These are phyloP conservation scores for Saccharomyces hybrid DNA, from an alignment of 1,139 yeast genomes.

Conservation along the genomic window DNA sequence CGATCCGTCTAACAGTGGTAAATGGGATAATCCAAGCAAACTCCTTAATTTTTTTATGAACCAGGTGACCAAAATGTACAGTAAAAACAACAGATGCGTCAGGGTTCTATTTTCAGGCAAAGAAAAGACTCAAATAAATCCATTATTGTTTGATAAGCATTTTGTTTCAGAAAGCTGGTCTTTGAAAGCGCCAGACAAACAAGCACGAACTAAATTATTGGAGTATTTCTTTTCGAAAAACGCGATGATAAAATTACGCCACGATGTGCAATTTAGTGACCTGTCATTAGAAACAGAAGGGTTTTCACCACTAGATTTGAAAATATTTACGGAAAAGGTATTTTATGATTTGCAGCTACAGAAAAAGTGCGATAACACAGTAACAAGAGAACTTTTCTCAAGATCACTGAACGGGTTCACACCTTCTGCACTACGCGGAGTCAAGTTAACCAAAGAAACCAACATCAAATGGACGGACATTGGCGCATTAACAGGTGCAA, in stretches of 20 bases:
- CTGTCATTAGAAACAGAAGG: slow-evolving; percentile 81
- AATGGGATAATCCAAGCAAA: slow-evolving; percentile 12
- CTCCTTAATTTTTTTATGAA: slow-evolving; percentile 23
- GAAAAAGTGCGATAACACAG: slow-evolving; percentile 3
- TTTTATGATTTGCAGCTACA: slow-evolving; percentile 44
- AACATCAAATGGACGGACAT: slow-evolving; percentile 73
- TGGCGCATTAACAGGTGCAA: slow-evolving; percentile 79
- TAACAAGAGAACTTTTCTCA: slow-evolving; percentile 35
- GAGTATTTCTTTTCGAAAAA: slow-evolving; percentile 37
- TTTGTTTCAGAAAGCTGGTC: slow-evolving; percentile 56
- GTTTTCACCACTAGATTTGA: slow-evolving; percentile 74
- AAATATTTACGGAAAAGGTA: slow-evolving; percentile 64
- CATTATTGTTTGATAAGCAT: slow-evolving; percentile 57
- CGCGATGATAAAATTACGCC: slow-evolving; percentile 29
- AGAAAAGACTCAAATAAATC: slow-evolving; percentile 60
- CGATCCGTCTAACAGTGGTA: slow-evolving; percentile 25
- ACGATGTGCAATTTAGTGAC: slow-evolving; percentile 53
- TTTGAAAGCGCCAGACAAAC: slow-evolving; percentile 64
- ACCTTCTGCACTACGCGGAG: slow-evolving; percentile 81
- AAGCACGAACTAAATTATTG: slow-evolving; percentile 47
- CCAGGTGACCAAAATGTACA: slow-evolving; percentile 34
- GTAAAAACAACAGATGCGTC: slow-evolving; percentile 32
- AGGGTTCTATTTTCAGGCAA: slow-evolving; percentile 39
- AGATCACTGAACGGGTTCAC: slow-evolving; percentile 59
- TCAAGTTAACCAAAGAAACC: slow-evolving; percentile 69